These are phyloP conservation scores for Leishmania amazonensis DNA, from an alignment of 208 protist species.

Conservation along the genomic window DNA sequence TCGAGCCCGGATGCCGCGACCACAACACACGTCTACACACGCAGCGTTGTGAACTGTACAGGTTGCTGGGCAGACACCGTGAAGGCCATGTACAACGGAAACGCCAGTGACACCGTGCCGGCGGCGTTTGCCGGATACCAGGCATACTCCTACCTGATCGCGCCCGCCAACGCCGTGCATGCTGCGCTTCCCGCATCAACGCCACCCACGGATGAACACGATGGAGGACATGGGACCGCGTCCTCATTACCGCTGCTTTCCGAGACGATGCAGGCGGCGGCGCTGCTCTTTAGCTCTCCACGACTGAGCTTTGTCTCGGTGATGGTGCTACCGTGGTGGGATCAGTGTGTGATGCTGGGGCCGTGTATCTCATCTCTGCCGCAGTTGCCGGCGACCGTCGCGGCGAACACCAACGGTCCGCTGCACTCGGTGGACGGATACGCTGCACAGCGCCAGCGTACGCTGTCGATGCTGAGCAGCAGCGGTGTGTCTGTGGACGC, in stretches of 20 bases:
- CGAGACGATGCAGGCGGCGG: constrained; percentile 6
- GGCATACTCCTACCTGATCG: constrained; percentile 62
- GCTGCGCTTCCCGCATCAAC: background rate
- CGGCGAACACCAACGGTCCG: background rate
- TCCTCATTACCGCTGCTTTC: background rate
- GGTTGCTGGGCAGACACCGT: constrained; percentile 69
- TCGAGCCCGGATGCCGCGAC: background rate
- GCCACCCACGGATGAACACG: background rate
- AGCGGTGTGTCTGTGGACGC: constrained; percentile 53
- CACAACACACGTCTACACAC: constrained; percentile 38
- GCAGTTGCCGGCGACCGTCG: constrained; percentile 5
- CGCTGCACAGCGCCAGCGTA: constrained; percentile 36
- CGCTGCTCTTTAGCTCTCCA: constrained; percentile 57
- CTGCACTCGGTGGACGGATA: constrained; percentile 35
- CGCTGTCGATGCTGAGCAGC: constrained; percentile 37
- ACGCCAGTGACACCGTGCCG: constrained; percentile 35
- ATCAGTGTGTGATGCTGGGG: constrained; percentile 73
- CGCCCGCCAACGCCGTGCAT: constrained; percentile 42
- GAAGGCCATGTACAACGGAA: constrained; percentile 42
- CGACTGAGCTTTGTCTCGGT: constrained; percentile 67
- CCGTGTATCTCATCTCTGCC: constrained; percentile 46
- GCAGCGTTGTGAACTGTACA: constrained; percentile 72
- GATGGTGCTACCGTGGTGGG: constrained; percentile 77
- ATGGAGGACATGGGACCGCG: background rate
- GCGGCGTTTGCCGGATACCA: constrained; percentile 40